phyloP scores from a whole-genome alignment of 768 basidiomycete species.

The Glaciozyma antarctica region DNA sequence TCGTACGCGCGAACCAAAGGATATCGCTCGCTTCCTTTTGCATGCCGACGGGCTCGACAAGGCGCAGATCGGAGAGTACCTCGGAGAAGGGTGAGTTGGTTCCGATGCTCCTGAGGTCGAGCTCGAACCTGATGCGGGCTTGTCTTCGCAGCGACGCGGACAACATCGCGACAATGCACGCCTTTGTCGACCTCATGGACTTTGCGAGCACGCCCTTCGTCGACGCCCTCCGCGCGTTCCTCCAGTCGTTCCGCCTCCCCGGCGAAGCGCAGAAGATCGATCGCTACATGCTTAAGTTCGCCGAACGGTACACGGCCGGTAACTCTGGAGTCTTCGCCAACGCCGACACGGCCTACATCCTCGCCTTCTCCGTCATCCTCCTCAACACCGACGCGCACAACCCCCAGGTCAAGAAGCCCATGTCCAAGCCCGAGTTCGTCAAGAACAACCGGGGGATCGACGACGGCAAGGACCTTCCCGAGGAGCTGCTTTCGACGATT shows the following conservation, averaged over 20 bases:
- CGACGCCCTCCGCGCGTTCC: conserved; percentile 76
- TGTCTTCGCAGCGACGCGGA: conserved; percentile 58
- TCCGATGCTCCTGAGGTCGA: background rate
- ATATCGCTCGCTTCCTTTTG: conserved; percentile 75
- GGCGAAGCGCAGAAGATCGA: conserved; percentile 98
- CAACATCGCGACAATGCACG: conserved; percentile 91
- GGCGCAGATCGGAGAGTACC: conserved; percentile 91
- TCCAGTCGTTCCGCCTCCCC: conserved; percentile 92
- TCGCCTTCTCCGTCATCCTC: conserved; percentile 90
- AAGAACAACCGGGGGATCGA: conserved; percentile 97
- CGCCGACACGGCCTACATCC: conserved; percentile 88
- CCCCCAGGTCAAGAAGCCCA: conserved; percentile 84
- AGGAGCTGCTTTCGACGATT: conserved; percentile 65
- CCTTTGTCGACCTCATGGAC: conserved; percentile 86
- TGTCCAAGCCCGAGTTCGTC: conserved; percentile 83
- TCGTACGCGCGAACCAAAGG: conserved; percentile 55
- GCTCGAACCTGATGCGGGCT: background rate
- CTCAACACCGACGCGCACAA: conserved; percentile 96
- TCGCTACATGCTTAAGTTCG: conserved; percentile 97
- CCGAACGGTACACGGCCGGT: conserved; percentile 85
- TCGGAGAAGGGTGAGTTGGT: conserved; percentile 78
- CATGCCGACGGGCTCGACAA: conserved; percentile 88
- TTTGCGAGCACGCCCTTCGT: conserved; percentile 73
- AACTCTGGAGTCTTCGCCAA: conserved; percentile 84
- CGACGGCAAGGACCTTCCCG: conserved; percentile 75